Evolutionary conservation across 2,329 filamentous ascomycete genomes (phyloP).

Genomic region (Botrytis medusae): DNA sequence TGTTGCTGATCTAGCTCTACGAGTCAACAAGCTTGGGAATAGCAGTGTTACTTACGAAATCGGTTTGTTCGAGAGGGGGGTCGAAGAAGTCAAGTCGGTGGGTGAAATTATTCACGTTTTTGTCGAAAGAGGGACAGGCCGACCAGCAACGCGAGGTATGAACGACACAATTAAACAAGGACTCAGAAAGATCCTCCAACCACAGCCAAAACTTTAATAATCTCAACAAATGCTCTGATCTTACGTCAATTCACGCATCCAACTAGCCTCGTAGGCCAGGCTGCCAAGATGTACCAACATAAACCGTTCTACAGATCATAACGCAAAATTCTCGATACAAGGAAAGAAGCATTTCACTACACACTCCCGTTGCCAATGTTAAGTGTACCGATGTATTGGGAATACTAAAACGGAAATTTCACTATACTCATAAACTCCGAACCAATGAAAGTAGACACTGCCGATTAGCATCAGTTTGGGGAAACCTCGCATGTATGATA

Average conservation of each 20-base stretch:
- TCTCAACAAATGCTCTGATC: background rate
- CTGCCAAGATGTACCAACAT: background rate
- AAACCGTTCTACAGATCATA: background rate
- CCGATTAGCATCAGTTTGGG: background rate
- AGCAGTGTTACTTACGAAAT: constrained; percentile 90
- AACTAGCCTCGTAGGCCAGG: background rate
- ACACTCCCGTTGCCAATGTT: background rate
- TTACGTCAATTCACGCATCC: background rate
- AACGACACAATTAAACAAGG: constrained; percentile 56
- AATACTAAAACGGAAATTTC: background rate
- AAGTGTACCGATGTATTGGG: background rate
- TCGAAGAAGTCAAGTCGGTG: constrained; percentile 75
- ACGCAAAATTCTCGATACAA: background rate
- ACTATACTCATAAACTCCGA: background rate
- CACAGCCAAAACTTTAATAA: constrained; percentile 34
- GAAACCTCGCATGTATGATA: background rate
- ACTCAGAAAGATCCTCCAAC: constrained; percentile 54
- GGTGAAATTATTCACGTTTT: constrained; percentile 88
- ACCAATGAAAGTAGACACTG: background rate
- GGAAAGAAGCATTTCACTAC: too few species aligned
- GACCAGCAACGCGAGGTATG: constrained; percentile 68
- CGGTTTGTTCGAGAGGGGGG: constrained; percentile 75
- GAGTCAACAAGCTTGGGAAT: constrained; percentile 80
- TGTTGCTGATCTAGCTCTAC: constrained; percentile 75
- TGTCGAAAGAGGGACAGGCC: constrained; percentile 70